Base-by-base conservation (phyloP, 768 basidiomycete genomes). In the Tephrocybe sp. region DNA sequence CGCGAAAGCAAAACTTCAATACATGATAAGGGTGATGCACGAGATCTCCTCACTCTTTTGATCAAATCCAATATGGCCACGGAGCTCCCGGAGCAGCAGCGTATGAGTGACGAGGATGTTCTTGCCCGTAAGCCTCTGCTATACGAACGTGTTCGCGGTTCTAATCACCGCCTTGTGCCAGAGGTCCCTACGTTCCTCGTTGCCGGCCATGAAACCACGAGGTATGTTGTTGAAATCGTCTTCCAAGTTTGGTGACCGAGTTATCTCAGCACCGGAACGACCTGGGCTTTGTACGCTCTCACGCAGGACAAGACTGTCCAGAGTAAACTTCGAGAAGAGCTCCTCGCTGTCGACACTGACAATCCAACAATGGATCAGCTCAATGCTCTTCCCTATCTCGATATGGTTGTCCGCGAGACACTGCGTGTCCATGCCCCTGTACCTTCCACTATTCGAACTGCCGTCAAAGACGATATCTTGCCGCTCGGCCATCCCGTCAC, bases 341-440 rank as follows among this genome's bases (percentile, higher is more conserved):
- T 86, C 1, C 62, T 78, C 3, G 58, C 67, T 0, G 67, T 84
- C 8, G 59, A 71, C 0, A 82, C 79, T 0, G 80, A 86, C 11
- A 78, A 67, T 0, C 86, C 87, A 3, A 73, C 76, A 2, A 87
- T 89, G 82, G 87, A 90, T 30, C 76, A 83, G 28, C 73, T 91
- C 0, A 77, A 79, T 49, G 69, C 75, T 2, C 71, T 92, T 2
- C 76, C 84, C 0, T 88, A 86, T 58, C 79, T 91, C 16, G 89
- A 89, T 53, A 70, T 70, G n/a, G 76, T 86, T 7, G 28, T 30
- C 2, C 75, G 78, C 7, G 86, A 87, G 64, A 78, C 75, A 0
- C 62, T 87, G 48, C 77, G 86, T 0, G 38, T 83, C 1, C 72
- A 86, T 51, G 44, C 83, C 0, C 82, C 83, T 0, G 74, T 86